Evolutionary conservation across 78 protist species (phyloP).

Genomic region (Dictyostelium citrinum): DNA sequence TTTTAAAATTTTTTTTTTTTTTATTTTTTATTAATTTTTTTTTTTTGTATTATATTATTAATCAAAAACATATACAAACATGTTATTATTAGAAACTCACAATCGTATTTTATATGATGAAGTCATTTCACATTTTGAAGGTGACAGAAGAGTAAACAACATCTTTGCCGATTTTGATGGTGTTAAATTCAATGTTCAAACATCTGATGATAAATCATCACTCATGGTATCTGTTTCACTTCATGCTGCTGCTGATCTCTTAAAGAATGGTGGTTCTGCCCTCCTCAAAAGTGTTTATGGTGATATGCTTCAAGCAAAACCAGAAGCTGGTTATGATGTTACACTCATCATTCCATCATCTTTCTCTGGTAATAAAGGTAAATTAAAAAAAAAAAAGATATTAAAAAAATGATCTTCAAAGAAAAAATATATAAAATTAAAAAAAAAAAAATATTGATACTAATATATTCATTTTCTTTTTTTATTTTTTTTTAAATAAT

Average conservation of each 20-base stretch:
- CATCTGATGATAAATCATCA: constrained; percentile 27
- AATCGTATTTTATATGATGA: constrained; percentile 64
- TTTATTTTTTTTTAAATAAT: too few relatives aligned
- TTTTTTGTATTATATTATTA: not conserved
- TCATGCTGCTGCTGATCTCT: constrained; percentile 59
- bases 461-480: too few relatives aligned
- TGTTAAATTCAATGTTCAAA: constrained; percentile 71
- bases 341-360: constrained; percentile 43
- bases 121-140: constrained; percentile 19
- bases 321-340: constrained; percentile 79
- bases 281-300: constrained; percentile 72
- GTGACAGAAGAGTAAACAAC: constrained; percentile 22
- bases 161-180: constrained; percentile 89
- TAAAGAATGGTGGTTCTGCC: constrained; percentile 53
- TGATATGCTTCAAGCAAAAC: constrained; percentile 31
- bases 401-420: not conserved
- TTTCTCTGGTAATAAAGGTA: constrained; percentile 57
- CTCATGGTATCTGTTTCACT: constrained; percentile 51
- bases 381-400: not conserved
- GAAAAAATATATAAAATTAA: not conserved
- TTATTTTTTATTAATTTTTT: not conserved
- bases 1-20: too few relatives aligned
- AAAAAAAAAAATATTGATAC: not conserved
- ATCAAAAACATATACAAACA: not conserved
- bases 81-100: constrained; percentile 52